Evolutionary conservation across 2,329 filamentous ascomycete species (phyloP).

Genomic region (Aspergillus sp.): DNA sequence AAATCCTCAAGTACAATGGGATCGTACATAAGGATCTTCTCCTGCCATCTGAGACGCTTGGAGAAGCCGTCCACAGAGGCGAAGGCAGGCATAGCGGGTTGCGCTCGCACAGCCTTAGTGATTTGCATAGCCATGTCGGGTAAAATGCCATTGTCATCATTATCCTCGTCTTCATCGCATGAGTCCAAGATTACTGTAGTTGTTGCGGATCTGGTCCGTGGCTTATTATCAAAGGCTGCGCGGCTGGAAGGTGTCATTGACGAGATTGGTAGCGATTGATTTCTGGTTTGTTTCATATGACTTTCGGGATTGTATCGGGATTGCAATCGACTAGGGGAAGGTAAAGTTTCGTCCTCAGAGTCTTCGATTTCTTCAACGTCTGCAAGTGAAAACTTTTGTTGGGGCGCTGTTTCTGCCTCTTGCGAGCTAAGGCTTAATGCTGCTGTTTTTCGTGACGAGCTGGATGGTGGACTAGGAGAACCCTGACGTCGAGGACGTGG

Average conservation of each 20-base stretch:
- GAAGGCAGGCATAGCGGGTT: conserved; percentile 22
- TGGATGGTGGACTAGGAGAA: background rate
- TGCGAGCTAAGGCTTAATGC: background rate
- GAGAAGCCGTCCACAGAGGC: conserved; percentile 25
- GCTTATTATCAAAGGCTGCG: background rate
- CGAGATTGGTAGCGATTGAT: conserved; percentile 7
- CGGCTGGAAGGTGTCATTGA: conserved; percentile 6
- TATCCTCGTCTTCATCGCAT: conserved; percentile 8
- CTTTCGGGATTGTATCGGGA: conserved; percentile 5
- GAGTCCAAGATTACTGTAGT: background rate
- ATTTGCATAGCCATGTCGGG: conserved; percentile 40
- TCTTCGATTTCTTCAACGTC: conserved; percentile 32
- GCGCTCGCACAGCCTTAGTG: conserved; percentile 40
- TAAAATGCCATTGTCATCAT: conserved; percentile 19
- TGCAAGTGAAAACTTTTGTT: conserved; percentile 11
- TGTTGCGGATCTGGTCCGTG: background rate
- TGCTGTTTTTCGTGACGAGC: background rate
- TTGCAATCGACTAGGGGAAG: conserved; percentile 22
- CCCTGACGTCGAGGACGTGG: background rate
- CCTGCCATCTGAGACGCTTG: conserved; percentile 61
- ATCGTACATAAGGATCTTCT: conserved; percentile 91
- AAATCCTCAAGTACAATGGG: conserved; percentile 83
- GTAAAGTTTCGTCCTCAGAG: conserved; percentile 27
- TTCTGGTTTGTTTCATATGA: background rate
- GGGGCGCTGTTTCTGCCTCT: background rate